phyloP scores from a whole-genome alignment of 805 yeast genomes.

The Suhomyces faveliae region DNA sequence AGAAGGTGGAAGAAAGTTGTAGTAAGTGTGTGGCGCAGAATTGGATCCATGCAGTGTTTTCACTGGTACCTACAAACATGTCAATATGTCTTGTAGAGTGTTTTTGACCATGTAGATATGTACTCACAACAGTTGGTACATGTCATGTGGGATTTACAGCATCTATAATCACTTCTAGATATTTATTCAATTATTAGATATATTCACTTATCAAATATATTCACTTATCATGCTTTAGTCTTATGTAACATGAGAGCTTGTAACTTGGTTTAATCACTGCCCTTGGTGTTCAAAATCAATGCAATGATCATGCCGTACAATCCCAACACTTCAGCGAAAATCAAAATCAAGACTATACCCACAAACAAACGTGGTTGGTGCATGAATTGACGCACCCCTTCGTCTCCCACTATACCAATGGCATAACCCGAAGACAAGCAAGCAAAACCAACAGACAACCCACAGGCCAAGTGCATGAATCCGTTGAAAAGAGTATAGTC shows the following conservation, averaged over 20 bases:
- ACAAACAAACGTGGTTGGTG: constrained; percentile 87
- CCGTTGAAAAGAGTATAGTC: constrained; percentile 89
- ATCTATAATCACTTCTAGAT: too few species aligned
- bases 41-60: too few species aligned
- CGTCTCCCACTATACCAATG: constrained; percentile 91
- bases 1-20: too few species aligned
- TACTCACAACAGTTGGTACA: too few species aligned
- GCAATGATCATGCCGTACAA: constrained; percentile 95
- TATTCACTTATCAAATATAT: too few species aligned
- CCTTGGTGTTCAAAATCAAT: constrained; percentile 85
- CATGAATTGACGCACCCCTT: constrained; percentile 85
- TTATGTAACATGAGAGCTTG: neutral
- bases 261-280: constrained; percentile 45
- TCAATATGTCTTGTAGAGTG: too few species aligned
- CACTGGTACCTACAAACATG: too few species aligned
- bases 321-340: constrained; percentile 89
- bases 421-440: constrained; percentile 97
- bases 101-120: too few species aligned
- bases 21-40: too few species aligned
- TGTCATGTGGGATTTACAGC: too few species aligned
- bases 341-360: constrained; percentile 83
- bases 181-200: too few species aligned
- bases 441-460: constrained; percentile 93
- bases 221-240: too few species aligned
- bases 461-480: constrained; percentile 97